These are phyloP conservation scores for Colletotrichum tofieldiae DNA, from an alignment of 2,329 filamentous ascomycete genomes.

Conservation along the genomic window DNA sequence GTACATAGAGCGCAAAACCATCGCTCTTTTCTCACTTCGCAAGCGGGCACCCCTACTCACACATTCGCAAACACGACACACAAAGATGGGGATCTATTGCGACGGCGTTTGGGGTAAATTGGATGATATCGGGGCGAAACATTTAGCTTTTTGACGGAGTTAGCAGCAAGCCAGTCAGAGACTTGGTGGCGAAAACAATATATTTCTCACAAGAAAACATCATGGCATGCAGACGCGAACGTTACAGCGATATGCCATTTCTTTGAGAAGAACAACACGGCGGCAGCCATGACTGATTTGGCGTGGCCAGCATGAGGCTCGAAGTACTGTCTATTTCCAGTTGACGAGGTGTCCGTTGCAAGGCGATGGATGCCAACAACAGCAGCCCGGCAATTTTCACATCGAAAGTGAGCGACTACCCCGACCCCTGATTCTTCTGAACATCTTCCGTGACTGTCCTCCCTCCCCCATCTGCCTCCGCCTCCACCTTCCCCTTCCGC, in stretches of 20 bases:
- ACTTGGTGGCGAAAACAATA: neutral
- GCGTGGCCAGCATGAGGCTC: neutral
- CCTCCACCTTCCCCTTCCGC: neutral
- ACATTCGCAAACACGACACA: neutral
- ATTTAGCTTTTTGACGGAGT: neutral
- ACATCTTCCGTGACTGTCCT: neutral
- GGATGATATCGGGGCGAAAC: neutral
- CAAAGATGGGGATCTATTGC: neutral
- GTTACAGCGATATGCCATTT: neutral
- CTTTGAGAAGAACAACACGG: neutral
- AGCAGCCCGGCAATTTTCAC: neutral
- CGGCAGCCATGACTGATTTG: too few relatives aligned
- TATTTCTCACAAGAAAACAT: neutral
- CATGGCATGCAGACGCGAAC: neutral
- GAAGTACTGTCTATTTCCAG: neutral
- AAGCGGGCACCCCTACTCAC: neutral
- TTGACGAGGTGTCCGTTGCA: conserved; percentile 7
- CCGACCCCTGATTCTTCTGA: neutral
- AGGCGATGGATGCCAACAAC: neutral
- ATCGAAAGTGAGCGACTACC: neutral
- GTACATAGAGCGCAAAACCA: conserved; percentile 14
- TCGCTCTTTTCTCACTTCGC: conserved; percentile 3
- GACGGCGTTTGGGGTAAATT: conserved; percentile 22
- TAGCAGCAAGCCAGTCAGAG: conserved; percentile 3
- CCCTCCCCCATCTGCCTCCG: neutral